Evolutionary conservation across 768 basidiomycete species (phyloP).

Genomic region (Zangia roseola): DNA sequence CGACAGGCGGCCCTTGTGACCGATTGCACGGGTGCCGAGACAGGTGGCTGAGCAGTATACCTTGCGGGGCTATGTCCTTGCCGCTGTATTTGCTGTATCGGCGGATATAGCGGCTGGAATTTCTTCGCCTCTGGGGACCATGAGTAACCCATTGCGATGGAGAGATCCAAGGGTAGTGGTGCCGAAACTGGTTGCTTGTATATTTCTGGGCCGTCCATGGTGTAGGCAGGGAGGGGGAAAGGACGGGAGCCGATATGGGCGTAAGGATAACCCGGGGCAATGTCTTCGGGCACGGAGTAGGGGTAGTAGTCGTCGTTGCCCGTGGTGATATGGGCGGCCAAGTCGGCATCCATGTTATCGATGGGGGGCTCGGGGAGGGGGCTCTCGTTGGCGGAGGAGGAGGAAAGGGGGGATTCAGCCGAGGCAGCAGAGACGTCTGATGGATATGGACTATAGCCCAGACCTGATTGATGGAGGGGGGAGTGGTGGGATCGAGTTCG

Average conservation of each 20-base stretch:
- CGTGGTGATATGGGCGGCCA: slow-evolving; percentile 22
- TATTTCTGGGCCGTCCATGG: slow-evolving; percentile 21
- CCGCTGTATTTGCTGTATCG: slow-evolving; percentile 29
- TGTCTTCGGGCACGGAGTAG: slow-evolving; percentile 27
- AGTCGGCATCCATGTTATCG: slow-evolving; percentile 34
- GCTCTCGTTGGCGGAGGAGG: slow-evolving; percentile 39
- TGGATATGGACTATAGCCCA: slow-evolving; percentile 37
- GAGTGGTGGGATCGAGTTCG: slow-evolving; percentile 15
- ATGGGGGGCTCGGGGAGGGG: slow-evolving; percentile 39
- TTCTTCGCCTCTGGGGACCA: slow-evolving; percentile 34
- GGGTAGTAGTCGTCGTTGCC: slow-evolving; percentile 29
- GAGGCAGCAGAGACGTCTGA: slow-evolving; percentile 36
- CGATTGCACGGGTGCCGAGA: slow-evolving; percentile 8
- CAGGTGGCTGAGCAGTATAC: slow-evolving; percentile 17
- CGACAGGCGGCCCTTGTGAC: slow-evolving; percentile 14
- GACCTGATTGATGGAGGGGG: slow-evolving; percentile 12
- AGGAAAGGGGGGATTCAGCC: slow-evolving; percentile 40
- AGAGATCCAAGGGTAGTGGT: slow-evolving; percentile 32
- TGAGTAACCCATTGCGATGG: slow-evolving; percentile 31
- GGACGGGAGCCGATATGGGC: slow-evolving; percentile 22
- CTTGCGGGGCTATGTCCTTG: slow-evolving; percentile 23
- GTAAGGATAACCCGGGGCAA: slow-evolving; percentile 22
- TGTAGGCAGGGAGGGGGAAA: slow-evolving; percentile 23
- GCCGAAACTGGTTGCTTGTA: slow-evolving; percentile 36
- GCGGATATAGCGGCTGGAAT: slow-evolving; percentile 36